phyloP scores from a whole-genome alignment of 768 basidiomycete species.

The Kwoniella sp. region DNA sequence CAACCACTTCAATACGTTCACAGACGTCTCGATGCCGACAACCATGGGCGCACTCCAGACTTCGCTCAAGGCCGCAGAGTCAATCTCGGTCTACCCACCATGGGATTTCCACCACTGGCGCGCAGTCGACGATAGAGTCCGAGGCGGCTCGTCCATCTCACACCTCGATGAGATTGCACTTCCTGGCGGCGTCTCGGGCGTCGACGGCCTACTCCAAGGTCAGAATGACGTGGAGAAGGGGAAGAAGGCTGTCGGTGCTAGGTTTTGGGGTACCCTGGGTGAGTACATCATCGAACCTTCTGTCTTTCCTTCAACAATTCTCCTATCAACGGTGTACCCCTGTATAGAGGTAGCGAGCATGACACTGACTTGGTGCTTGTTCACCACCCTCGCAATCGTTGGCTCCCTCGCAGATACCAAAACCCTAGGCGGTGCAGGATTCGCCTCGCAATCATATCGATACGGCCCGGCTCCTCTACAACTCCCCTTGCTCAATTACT shows the following conservation, averaged over 20 bases:
- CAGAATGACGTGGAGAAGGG: conserved; percentile 18
- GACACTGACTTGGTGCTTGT: neutral
- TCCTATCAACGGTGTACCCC: no score
- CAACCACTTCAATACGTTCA: no score
- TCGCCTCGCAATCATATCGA: conserved; percentile 57
- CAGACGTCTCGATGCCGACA: no score
- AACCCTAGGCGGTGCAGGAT: conserved; percentile 58
- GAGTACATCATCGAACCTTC: conserved; percentile 13
- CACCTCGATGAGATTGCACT: conserved; percentile 42
- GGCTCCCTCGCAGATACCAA: conserved; percentile 49
- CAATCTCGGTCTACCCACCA: conserved; percentile 49
- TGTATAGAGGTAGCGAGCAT: neutral
- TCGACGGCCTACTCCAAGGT: neutral
- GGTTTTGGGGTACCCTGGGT: conserved; percentile 56
- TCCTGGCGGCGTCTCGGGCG: neutral
- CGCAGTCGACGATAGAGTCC: conserved; percentile 57
- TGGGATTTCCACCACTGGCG: conserved; percentile 52
- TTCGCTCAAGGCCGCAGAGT: neutral
- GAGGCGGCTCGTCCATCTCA: conserved; percentile 55
- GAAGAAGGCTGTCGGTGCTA: conserved; percentile 26
- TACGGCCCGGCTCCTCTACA: conserved; percentile 46
- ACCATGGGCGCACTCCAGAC: neutral
- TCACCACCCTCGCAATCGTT: neutral
- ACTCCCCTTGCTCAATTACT: conserved; percentile 33
- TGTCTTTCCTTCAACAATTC: neutral